Evolutionary conservation across 345 rosid species (phyloP).

Genomic region (Geranium rotundifolium): DNA sequence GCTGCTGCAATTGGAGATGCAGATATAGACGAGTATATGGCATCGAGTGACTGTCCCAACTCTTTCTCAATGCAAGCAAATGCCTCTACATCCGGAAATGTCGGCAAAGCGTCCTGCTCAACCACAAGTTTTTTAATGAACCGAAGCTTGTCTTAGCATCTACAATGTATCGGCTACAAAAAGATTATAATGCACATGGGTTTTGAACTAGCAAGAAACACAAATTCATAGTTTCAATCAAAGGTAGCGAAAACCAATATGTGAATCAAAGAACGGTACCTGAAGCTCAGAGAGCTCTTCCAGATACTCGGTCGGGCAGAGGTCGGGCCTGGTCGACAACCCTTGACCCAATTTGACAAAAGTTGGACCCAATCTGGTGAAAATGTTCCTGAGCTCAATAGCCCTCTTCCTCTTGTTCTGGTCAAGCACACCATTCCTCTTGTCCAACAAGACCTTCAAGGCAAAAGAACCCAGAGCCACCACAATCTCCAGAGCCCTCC

Average conservation of each 20-base stretch:
- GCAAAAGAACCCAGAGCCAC: slow-evolving; percentile 59
- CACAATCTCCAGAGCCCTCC: slow-evolving; percentile 67
- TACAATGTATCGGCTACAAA: not conserved
- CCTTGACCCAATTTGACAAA: slow-evolving; percentile 98
- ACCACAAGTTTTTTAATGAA: slow-evolving; percentile 3
- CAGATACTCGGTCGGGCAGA: slow-evolving; percentile 88
- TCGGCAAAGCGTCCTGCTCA: slow-evolving; percentile 84
- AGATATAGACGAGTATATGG: slow-evolving; percentile 58
- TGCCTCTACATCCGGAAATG: slow-evolving; percentile 91
- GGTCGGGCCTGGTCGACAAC: slow-evolving; percentile 86
- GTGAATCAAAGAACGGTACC: slow-evolving; percentile 23
- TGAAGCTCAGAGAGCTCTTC: slow-evolving; percentile 88
- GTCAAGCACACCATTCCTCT: slow-evolving; percentile 49
- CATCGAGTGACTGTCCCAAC: slow-evolving; percentile 59
- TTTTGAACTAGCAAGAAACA: not conserved
- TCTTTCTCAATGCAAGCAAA: slow-evolving; percentile 83
- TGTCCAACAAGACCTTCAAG: slow-evolving; percentile 50
- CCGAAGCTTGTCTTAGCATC: not conserved
- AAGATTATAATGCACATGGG: not conserved
- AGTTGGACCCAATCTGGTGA: slow-evolving; percentile 86
- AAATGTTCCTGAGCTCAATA: slow-evolving; percentile 43
- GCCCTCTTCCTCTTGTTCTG: slow-evolving; percentile 70
- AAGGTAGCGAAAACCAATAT: not conserved
- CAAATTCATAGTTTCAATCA: not conserved
- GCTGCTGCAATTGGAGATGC: slow-evolving; percentile 92